Evolutionary conservation across 176 grass and related monocot species (phyloP), one percentile per base, ranked within the genome.

Genomic region (Eremochloa ophiuroides): DNA sequence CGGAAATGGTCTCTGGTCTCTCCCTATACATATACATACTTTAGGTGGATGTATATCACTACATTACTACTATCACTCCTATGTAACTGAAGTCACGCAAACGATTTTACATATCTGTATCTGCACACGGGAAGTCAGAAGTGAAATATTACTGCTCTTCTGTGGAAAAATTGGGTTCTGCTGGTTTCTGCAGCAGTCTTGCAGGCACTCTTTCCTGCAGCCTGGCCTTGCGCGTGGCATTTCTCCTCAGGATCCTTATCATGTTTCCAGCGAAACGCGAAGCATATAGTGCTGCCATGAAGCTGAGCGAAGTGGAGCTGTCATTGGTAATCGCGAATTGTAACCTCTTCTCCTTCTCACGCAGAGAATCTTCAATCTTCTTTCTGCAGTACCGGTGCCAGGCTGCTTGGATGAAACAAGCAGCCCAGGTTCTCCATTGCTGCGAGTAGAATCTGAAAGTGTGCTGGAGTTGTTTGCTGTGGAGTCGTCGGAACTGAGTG

Each of bases 391-490:
- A 85, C 85, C 87, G 86, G 42, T 82, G 89, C 94, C 94, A 97
- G 30, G 94, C 94, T 38, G 90, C 92, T 66, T 97, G 94, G 84
- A 97, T 92, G 68, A 97, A 97, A 69, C 91, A 97, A 8, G 94
- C 92, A 3, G 92, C 94, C 94, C 94, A 97, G 20, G 94, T 94
- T 72, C 83, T 86, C 94, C 92, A 94, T 4, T 97, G 94, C 59
- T 89, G 92, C 9, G 92, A 98, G 67, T 98, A 92, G 76, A 92
- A 85, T 66, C 86, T 90, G 80, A 98, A 98, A 0, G 90, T 84
- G 66, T 94, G 83, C 34, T 46, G 91, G 69, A 98, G 84, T 66
- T 94, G 90, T 50, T 98, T 94, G 58, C 88, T 91, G 66, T 98
- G 83, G 50, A 98, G 84, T 41, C 90, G 79, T 38, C 88, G 79